Conservation (phyloP, 208 protist genomes). For the Acanthamoeba castellanii region DNA sequence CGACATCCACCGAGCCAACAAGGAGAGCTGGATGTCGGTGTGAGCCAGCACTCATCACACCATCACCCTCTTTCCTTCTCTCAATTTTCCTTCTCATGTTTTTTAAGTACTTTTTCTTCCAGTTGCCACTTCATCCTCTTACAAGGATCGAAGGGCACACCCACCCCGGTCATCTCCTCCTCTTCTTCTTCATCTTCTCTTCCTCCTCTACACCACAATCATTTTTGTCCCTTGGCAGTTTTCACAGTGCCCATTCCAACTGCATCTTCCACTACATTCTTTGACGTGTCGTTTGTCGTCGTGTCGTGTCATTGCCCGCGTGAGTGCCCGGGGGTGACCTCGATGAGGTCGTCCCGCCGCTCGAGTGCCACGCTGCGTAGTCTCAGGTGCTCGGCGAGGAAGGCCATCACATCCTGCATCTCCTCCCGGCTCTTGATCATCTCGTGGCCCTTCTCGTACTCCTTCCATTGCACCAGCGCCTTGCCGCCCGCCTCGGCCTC, state of each 20-base stretch:
- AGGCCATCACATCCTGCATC: slow-evolving; percentile 59
- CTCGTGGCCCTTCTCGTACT: slow-evolving; percentile 65
- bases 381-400: slow-evolving; percentile 52
- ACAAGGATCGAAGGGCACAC: no score
- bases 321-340: not conserved
- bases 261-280: not conserved
- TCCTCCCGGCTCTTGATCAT: slow-evolving; percentile 63
- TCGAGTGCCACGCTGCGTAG: slow-evolving; percentile 59
- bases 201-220: no score
- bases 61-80: not conserved
- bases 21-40: not conserved
- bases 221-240: no score
- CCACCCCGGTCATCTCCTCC: no score
- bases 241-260: no score
- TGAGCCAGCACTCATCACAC: not conserved
- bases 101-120: no score
- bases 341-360: slow-evolving; percentile 45
- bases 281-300: not conserved
- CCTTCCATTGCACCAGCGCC: slow-evolving; percentile 39
- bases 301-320: no score
- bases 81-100: not conserved
- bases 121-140: no score
- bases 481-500: not conserved
- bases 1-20: not conserved
- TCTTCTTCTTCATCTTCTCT: no score